phyloP scores from a whole-genome alignment of 2,329 filamentous ascomycete species.

The Colletotrichum sp. region DNA sequence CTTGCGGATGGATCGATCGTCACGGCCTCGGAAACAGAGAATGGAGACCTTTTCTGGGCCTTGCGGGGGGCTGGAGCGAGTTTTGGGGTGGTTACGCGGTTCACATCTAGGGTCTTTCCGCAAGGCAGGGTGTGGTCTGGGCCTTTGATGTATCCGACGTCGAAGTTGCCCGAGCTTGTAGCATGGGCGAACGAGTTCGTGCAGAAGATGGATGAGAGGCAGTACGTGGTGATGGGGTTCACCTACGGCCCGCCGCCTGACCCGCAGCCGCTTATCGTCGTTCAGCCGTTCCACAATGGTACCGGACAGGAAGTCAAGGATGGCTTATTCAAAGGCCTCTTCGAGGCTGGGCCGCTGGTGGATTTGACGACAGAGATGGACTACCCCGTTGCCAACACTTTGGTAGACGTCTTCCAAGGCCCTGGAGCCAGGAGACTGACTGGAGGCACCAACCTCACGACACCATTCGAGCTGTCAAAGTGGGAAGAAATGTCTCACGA shows the following conservation, averaged over 20 bases:
- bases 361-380: slow-evolving; percentile 43
- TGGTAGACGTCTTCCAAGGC: slow-evolving; percentile 38
- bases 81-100: slow-evolving; percentile 47
- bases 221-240: slow-evolving; percentile 12
- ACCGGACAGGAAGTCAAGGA: slow-evolving; percentile 35
- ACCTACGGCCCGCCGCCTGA: slow-evolving; percentile 30
- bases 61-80: slow-evolving; percentile 44
- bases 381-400: slow-evolving; percentile 43
- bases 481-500: slow-evolving; percentile 31
- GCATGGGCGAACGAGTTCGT: slow-evolving; percentile 29
- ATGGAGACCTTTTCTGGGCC: slow-evolving; percentile 47
- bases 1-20: slow-evolving; percentile 40
- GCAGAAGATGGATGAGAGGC: slow-evolving; percentile 29
- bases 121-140: slow-evolving; percentile 37
- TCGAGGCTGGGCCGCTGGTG: slow-evolving; percentile 39
- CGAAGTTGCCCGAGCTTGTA: slow-evolving; percentile 31
- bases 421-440: slow-evolving; percentile 41
- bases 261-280: slow-evolving; percentile 29
- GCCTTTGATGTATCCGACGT: slow-evolving; percentile 26
- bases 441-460: slow-evolving; percentile 48
- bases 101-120: slow-evolving; percentile 35
- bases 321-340: slow-evolving; percentile 37
- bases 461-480: slow-evolving; percentile 41
- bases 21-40: slow-evolving; percentile 44
- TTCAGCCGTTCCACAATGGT: slow-evolving; percentile 39